phyloP scores from a whole-genome alignment of 805 yeast species.

The Saccharomycopsis fibuligera region DNA sequence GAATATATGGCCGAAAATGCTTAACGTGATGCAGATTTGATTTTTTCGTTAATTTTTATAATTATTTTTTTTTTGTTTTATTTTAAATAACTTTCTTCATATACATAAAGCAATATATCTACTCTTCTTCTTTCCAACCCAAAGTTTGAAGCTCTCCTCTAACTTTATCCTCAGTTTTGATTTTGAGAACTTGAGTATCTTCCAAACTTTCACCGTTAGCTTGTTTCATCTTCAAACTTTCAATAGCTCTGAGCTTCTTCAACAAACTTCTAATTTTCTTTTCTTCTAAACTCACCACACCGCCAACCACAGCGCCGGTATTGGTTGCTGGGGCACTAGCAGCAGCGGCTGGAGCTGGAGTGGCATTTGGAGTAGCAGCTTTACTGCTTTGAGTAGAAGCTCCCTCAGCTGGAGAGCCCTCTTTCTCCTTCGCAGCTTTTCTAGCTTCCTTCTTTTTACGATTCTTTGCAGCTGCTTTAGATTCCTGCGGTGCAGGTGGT shows the following conservation, averaged over 20 bases:
- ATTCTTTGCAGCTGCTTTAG: conserved; percentile 65
- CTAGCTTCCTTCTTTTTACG: conserved; percentile 69
- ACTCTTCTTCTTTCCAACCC: conserved; percentile 55
- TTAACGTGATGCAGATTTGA: not conserved
- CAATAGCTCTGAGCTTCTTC: conserved; percentile 94
- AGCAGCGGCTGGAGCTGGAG: not conserved
- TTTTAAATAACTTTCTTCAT: no score
- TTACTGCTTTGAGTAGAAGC: no score
- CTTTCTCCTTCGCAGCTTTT: conserved; percentile 28
- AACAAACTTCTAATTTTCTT: conserved; percentile 85
- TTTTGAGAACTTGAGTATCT: conserved; percentile 87
- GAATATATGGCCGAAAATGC: not conserved
- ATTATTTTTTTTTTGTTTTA: not conserved
- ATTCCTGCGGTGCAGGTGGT: conserved; percentile 39
- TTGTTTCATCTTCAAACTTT: conserved; percentile 78
- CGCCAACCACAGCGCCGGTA: conserved; percentile 46
- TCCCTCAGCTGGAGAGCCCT: conserved; percentile 15
- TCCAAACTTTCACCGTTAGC: conserved; percentile 79
- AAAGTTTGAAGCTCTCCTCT: conserved; percentile 64
- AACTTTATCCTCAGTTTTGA: conserved; percentile 77
- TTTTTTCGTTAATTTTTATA: not conserved
- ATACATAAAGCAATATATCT: no score
- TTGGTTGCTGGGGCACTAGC: not conserved
- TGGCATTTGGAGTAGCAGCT: conserved; percentile 16
- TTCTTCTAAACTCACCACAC: conserved; percentile 71